Base-by-base conservation (phyloP, 2,329 filamentous ascomycete genomes). In the Botrytis byssoidea region DNA sequence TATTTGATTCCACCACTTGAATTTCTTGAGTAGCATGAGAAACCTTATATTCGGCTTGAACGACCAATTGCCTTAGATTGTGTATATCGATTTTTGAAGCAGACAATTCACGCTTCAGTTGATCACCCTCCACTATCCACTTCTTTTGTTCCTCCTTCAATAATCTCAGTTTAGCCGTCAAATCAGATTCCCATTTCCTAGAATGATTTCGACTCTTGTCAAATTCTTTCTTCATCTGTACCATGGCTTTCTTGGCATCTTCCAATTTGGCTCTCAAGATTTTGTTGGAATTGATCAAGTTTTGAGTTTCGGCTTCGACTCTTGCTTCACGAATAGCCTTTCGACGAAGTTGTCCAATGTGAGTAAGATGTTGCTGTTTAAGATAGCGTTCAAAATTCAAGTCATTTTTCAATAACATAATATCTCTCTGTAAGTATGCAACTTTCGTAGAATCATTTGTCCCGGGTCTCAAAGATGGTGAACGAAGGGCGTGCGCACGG, bases 371-470 rank as follows among this genome's bases (percentile, higher is more conserved):
- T 79, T 96, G 93, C 76, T 94, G 89, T 80, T 95, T 95, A 78
- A 95, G 87, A 81, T 94, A 95, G 40, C 92, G 87, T 81, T 96
- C 93, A 79, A 95, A 96, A 76, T 92, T 93, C 61, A 96, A 85
- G 78, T 96, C 93, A 75, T 95, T 96, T 63, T 91, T 90, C 18
- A 96, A 82, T 3, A 95, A 83, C 71, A 94, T 87, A n/a, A 94
- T 88, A 78, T 94, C 91, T 60, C 91, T 88, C 77, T 93, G 90
- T 5, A 96, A 83, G 76, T 89, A 88, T 1, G 87, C 83, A 42
- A 86, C 79, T 80, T 74, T 82, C 71, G 70, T 84, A 81, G 66
- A 60, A 46, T 74, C 74, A 14, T 71, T 79, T 16, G 80, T 78
- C 77, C 77, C 77, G 79, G 82, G 74, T 16, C 77, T 72, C 10